Evolutionary conservation across 805 yeast species (phyloP), one percentile per base, ranked within the genome.

Genomic region (Saccharomycopsis malanga): DNA sequence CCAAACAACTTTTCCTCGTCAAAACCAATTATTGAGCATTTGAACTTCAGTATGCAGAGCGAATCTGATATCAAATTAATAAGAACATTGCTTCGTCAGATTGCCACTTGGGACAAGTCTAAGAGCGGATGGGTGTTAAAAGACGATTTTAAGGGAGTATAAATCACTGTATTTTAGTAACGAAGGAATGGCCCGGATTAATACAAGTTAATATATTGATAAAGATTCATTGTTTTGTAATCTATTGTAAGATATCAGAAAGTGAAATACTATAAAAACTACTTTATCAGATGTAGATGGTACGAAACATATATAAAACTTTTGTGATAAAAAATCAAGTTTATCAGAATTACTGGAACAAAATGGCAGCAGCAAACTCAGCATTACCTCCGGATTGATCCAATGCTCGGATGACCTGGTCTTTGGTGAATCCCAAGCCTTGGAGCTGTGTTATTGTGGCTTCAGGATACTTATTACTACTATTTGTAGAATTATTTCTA

Each of bases 311-410:
- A n/a, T n/a, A n/a, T n/a, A n/a, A n/a, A n/a, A n/a, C n/a, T n/a
- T n/a, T n/a, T n/a, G n/a, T n/a, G n/a, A n/a, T n/a, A n/a, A n/a
- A n/a, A n/a, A n/a, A n/a, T n/a, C n/a, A n/a, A n/a, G n/a, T n/a
- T n/a, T n/a, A n/a, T n/a, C n/a, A n/a, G n/a, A n/a, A 7, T 48
- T 48, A 63, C 34, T 63, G 63, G 52, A 87, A 87, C 41, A 88
- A 66, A 41, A 84, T 57, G 1, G 94, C 78, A 1, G 96, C 97
- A 0, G 98, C 98, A 52, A 80, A 54, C 45, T 91, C 97, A 0
- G 83, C 76, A 58, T 89, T 84, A 6, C 96, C 96, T 23, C 73
- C 70, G 1, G 94, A 75, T 50, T 69, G 73, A 23, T 69, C 66
- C 44, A 91, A 66, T 0, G 96, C 96, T 2, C 63, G 57, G 2